Base-by-base conservation (phyloP, 306 rosid species). In the Vigna nakashimae region DNA sequence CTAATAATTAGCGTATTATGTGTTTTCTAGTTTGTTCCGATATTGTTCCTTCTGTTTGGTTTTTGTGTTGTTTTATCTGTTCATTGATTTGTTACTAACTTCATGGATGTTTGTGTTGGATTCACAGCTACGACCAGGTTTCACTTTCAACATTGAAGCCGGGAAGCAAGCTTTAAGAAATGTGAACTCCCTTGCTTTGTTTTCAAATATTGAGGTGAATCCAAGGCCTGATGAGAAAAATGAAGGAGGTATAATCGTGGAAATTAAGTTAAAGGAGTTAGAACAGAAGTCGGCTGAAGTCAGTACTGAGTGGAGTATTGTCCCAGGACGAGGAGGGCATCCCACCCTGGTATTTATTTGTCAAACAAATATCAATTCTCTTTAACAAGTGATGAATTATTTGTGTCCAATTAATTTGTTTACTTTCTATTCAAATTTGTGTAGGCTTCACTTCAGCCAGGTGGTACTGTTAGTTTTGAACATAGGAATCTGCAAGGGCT, bases 361-460 rank as follows among this genome's bases (percentile, higher is more conserved):
- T 48, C 40, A 60, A 57, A 50, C 70, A 6, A 51, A 11, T 49
- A 36, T 76, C 48, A 30, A 18, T 22, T 22, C 34, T 68, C 65
- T 62, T 34, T 43, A 42, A 20, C 12, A 30, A 48, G 42, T 38
- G 18, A 53, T 50, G 24, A 66, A 10, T 53, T 55, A 5, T 59
- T 73, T 30, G 10, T 28, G 36, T 18, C 51, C 50, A 15, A 49
- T 77, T 48, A 43, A 66, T 79, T 79, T 68, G 52, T 79, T 73
- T 62, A 53, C 48, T 64, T 74, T 57, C 6, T 71, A n/a, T 68
- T 55, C 49, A 58, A 71, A 80, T 77, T 65, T 62, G 77, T 85
- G 69, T 80, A 95, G 99, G 98, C 99, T 84, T 92, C 99, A 2
- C 79, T 95, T 70, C 97, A 95, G 91, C 99, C 99, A 2, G 99